phyloP scores from a whole-genome alignment of 495 filamentous ascomycete species.

The Terfezia claveryi region DNA sequence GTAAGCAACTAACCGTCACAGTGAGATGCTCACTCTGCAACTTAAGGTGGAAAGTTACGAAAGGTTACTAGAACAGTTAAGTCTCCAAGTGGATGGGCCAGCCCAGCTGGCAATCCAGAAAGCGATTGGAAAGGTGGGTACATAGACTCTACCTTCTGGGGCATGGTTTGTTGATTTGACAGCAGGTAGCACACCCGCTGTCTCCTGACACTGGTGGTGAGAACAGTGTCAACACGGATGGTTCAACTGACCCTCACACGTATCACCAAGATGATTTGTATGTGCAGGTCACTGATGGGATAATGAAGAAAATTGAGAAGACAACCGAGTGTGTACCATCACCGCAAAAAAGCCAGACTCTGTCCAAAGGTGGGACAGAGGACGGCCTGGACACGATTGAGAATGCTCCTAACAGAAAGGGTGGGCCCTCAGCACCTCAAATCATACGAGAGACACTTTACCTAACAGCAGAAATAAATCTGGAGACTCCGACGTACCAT shows the following conservation, averaged over 20 bases:
- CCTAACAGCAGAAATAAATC: conserved; percentile 12
- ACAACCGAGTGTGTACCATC: conserved; percentile 7
- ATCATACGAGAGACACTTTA: background rate
- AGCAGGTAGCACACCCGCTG: too few relatives aligned
- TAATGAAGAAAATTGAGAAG: background rate
- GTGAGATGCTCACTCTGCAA: conserved; percentile 28
- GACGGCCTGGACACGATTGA: background rate
- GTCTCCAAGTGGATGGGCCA: conserved; percentile 26
- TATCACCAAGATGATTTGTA: too few relatives aligned
- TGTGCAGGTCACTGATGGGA: too few relatives aligned
- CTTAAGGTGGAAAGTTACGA: conserved; percentile 30
- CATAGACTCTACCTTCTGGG: too few relatives aligned
- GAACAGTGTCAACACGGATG: too few relatives aligned
- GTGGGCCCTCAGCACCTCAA: background rate
- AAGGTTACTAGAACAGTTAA: conserved; percentile 19
- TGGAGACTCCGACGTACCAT: conserved; percentile 28
- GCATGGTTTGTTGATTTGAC: too few relatives aligned
- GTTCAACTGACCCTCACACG: too few relatives aligned
- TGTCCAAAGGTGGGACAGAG: background rate
- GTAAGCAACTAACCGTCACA: background rate
- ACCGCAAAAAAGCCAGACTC: conserved; percentile 5
- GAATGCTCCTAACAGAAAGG: background rate
- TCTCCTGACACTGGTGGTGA: too few relatives aligned
- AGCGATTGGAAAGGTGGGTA: conserved; percentile 13
- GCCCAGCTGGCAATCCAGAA: conserved; percentile 27